phyloP scores from a whole-genome alignment of 495 filamentous ascomycete species.

The Elasticomyces elasticus region DNA sequence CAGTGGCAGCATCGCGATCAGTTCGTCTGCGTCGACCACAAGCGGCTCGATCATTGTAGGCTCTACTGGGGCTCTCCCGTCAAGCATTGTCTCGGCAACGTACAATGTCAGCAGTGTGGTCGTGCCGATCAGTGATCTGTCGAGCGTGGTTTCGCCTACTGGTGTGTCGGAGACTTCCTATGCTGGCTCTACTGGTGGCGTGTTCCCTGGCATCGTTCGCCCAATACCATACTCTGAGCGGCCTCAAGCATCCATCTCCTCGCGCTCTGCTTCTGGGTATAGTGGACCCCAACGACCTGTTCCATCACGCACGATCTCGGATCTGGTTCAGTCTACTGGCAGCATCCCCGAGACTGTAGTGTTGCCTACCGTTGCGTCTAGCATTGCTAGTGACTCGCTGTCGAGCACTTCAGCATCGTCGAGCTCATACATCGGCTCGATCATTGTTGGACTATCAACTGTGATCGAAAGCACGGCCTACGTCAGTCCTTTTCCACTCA shows the following conservation, averaged over 20 bases:
- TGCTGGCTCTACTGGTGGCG: slow-evolving; percentile 3
- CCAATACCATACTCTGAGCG: background rate
- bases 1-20: background rate
- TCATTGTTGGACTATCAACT: slow-evolving; percentile 18
- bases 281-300: background rate
- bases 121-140: background rate
- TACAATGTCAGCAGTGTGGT: background rate
- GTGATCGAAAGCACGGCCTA: slow-evolving; percentile 11
- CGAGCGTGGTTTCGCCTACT: background rate
- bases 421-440: slow-evolving; percentile 7
- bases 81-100: too few relatives aligned
- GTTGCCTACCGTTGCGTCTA: background rate
- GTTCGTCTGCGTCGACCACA: too few relatives aligned
- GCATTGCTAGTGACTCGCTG: background rate
- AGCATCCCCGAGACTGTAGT: background rate
- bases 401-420: background rate
- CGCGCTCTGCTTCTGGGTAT: background rate
- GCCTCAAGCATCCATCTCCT: background rate
- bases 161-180: background rate
- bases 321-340: background rate
- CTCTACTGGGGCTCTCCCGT: too few relatives aligned
- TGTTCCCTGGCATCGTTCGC: slow-evolving; percentile 2
- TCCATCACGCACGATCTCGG: background rate
- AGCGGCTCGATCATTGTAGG: too few relatives aligned
- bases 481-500: background rate